Evolutionary conservation across 2,329 filamentous ascomycete genomes (phyloP).

Genomic region (Fusarium sp.): DNA sequence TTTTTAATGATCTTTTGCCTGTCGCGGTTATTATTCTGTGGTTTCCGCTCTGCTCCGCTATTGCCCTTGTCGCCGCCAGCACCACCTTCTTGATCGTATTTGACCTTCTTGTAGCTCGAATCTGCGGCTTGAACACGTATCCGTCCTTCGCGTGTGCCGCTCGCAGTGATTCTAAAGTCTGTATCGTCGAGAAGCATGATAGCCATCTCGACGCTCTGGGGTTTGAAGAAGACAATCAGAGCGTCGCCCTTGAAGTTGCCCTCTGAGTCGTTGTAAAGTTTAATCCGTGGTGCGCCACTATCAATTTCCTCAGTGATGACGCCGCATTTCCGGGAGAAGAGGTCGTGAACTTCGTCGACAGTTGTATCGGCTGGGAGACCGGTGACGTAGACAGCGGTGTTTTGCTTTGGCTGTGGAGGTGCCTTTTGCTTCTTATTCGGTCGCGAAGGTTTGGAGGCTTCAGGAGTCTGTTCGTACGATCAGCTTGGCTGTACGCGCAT

Average conservation of each 20-base stretch:
- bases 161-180: slow-evolving; percentile 77
- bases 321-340: slow-evolving; percentile 88
- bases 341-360: slow-evolving; percentile 82
- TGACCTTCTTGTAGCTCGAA: slow-evolving; percentile 90
- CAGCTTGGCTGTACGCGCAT: slow-evolving; percentile 14
- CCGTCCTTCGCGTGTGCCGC: slow-evolving; percentile 69
- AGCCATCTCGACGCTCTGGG: slow-evolving; percentile 90
- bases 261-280: slow-evolving; percentile 86
- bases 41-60: slow-evolving; percentile 57
- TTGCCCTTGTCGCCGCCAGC: slow-evolving; percentile 40
- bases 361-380: slow-evolving; percentile 86
- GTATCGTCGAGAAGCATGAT: slow-evolving; percentile 86
- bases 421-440: slow-evolving; percentile 64
- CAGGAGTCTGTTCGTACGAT: slow-evolving; percentile 42
- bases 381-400: slow-evolving; percentile 94
- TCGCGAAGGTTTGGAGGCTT: slow-evolving; percentile 56
- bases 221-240: slow-evolving; percentile 93
- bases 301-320: slow-evolving; percentile 97
- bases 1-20: slow-evolving; percentile 93
- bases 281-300: slow-evolving; percentile 88
- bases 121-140: slow-evolving; percentile 91
- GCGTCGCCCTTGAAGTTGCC: slow-evolving; percentile 95
- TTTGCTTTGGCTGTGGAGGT: slow-evolving; percentile 72
- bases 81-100: slow-evolving; percentile 68
- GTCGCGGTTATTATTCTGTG: slow-evolving; percentile 73